Conservation (phyloP, 352 stramenopile genomes). For the Globisporangium mamillatum region DNA sequence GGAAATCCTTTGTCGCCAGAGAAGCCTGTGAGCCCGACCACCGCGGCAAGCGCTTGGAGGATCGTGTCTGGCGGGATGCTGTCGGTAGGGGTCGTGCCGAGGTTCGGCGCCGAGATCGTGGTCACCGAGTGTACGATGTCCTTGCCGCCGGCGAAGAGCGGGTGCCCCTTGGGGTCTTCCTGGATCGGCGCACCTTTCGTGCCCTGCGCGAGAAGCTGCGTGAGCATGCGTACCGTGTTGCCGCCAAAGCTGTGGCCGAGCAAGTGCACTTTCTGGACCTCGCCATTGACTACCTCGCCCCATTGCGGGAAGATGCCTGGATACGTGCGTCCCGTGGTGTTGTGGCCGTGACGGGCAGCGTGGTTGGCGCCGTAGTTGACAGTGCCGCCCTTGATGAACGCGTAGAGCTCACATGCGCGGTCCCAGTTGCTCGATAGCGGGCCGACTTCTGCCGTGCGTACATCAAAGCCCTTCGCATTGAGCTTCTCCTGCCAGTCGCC, state of each 20-base stretch:
- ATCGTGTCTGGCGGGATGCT: too few species aligned
- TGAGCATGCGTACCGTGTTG: slow-evolving; percentile 38
- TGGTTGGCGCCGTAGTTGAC: slow-evolving; percentile 43
- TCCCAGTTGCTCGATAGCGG: slow-evolving; percentile 47
- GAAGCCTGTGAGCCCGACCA: too few species aligned
- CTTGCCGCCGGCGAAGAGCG: too few species aligned
- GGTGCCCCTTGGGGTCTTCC: slow-evolving; percentile 17
- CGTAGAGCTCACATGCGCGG: slow-evolving; percentile 46
- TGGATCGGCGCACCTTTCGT: slow-evolving; percentile 25
- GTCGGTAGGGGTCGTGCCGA: too few species aligned
- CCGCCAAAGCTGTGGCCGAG: slow-evolving; percentile 42
- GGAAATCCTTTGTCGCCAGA: too few species aligned
- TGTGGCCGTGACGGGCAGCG: slow-evolving; percentile 25
- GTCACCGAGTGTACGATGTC: too few species aligned
- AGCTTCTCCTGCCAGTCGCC: slow-evolving; percentile 33
- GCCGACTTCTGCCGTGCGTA: slow-evolving; percentile 28
- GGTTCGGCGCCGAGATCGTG: too few species aligned
- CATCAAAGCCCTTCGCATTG: slow-evolving; percentile 27
- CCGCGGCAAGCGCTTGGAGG: too few species aligned
- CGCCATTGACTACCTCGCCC: slow-evolving; percentile 29
- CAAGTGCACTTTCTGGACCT: slow-evolving; percentile 40
- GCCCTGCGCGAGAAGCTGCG: slow-evolving; percentile 35
- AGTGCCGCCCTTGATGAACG: slow-evolving; percentile 39
- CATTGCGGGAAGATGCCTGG: slow-evolving; percentile 38
- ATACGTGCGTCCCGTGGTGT: slow-evolving; percentile 24